Percentiles rank a stretch among this genome's conserved stretches.
These are phyloP conservation scores for Suhomyces bolitotheri DNA, from an alignment of 1,139 yeast species.

Conservation along the genomic window DNA sequence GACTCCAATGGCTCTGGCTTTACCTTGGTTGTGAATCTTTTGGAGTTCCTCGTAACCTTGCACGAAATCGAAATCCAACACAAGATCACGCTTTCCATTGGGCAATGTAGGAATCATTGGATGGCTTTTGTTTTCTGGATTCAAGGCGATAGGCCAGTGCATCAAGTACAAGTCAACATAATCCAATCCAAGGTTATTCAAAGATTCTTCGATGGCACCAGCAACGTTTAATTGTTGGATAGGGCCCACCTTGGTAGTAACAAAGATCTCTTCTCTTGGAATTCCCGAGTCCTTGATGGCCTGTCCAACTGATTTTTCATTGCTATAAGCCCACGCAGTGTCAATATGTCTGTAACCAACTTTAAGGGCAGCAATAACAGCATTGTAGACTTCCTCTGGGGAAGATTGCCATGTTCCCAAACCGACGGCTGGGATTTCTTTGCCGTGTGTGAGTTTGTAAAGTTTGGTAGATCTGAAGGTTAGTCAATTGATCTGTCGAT, in stretches of 20 bases:
- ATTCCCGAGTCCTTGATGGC: constrained; percentile 65
- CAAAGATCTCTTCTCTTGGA: constrained; percentile 67
- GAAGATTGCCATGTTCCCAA: constrained; percentile 58
- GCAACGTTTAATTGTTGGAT: constrained; percentile 62
- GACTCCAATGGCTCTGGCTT: constrained; percentile 22
- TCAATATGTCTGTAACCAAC: constrained; percentile 79
- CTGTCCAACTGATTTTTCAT: constrained; percentile 66
- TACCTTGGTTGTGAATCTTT: constrained; percentile 13
- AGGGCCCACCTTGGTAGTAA: constrained; percentile 82
- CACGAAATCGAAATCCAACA: constrained; percentile 20
- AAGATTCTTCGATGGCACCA: constrained; percentile 59
- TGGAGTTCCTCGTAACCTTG: constrained; percentile 18
- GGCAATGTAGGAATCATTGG: constrained; percentile 27
- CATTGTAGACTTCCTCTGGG: constrained; percentile 54
- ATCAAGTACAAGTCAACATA: constrained; percentile 81
- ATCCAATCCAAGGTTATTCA: constrained; percentile 67
- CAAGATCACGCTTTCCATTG: constrained; percentile 7
- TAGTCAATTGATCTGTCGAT: background rate
- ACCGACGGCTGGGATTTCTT: constrained; percentile 55
- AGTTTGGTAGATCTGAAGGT: constrained; percentile 6
- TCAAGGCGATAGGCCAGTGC: constrained; percentile 77
- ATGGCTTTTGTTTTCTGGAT: constrained; percentile 14
- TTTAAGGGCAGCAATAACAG: constrained; percentile 42
- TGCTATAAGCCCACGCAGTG: constrained; percentile 67
- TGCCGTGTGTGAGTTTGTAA: constrained; percentile 22